Evolutionary conservation across 2,329 filamentous ascomycete genomes (phyloP), one percentile per base, ranked within the genome.

Genomic region (Fusarium tjaetaba): DNA sequence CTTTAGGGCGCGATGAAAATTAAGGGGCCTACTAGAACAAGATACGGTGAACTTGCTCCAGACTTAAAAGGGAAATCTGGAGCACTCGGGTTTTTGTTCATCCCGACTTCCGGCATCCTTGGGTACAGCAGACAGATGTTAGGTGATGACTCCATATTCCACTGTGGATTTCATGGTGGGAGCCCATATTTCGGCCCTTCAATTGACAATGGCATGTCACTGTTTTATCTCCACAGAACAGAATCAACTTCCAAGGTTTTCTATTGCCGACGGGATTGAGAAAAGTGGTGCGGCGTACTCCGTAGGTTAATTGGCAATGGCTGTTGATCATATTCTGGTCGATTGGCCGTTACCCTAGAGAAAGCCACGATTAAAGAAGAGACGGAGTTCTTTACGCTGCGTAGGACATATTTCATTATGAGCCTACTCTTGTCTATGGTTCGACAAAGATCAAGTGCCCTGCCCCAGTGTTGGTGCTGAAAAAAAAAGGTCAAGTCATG

Each of bases 231-330:
- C 36, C 36, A 30, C 11, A 28, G 0, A 28, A 41, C 7, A 5
- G 2, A 4, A 28, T 0, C 0, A 24, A 15, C 5, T 42, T 20
- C 26, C 11, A 56, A 32, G 36, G 22, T 18, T 42, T 28, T 42
- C 4, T 14, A 14, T n/a, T 42, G 15, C 52, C 26, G 52, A 18
- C 7, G 14, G 34, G 24, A 18, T 28, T 32, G 4, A 42, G 7
- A 26, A 42, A 56, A 56, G 52, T 41, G 36, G 26, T 20, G 11
- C n/a, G n/a, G n/a, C n/a, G n/a, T n/a, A n/a, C n/a, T n/a, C n/a
- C 2, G 4, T 30, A 20, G 30, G 48, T 24, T 7, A 4, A 20
- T 24, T 48, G 20, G 18, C 32, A 34, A 34, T 34, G 13, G 32
- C 5, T 34, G 13, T 34, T 34, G 32, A 14, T 11, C 13, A 14